Conservation (phyloP, 108 stramenopile genomes). For the Licmophora abbreviata region DNA sequence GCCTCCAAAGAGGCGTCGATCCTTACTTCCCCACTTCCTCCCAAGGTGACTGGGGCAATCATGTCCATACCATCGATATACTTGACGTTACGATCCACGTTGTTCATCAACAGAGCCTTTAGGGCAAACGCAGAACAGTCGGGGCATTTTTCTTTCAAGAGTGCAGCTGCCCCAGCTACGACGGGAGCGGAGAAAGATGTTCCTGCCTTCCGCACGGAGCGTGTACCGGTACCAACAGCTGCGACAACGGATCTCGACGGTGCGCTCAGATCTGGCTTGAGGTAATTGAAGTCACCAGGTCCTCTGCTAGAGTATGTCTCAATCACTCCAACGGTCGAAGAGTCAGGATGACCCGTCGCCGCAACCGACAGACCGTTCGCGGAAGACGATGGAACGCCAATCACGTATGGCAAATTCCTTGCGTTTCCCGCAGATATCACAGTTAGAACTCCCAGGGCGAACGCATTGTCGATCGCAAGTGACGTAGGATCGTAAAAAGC, state of each 20-base stretch:
- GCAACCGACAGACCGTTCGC: conserved; percentile 13
- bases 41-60: conserved; percentile 12
- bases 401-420: conserved; percentile 17
- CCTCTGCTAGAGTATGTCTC: conserved; percentile 13
- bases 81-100: conserved; percentile 7
- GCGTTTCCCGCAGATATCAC: conserved; percentile 15
- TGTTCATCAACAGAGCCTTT: conserved; percentile 23
- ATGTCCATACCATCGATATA: not conserved
- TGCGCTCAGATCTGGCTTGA: no score
- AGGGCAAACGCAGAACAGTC: conserved; percentile 20
- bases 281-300: conserved; percentile 13
- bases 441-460: conserved; percentile 2
- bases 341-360: conserved; percentile 9
- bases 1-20: conserved; percentile 18
- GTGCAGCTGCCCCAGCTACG: conserved; percentile 65
- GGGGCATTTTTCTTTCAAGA: conserved; percentile 29
- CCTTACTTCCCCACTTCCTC: conserved; percentile 21
- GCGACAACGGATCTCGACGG: no score
- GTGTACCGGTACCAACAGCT: no score
- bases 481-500: not conserved
- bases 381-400: conserved; percentile 6
- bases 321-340: not conserved
- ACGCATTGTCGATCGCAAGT: not conserved
- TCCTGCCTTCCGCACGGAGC: no score
- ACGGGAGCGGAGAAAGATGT: conserved; percentile 73